Conservation (phyloP, 179 eudicot species). For the Nepenthes alata region DNA sequence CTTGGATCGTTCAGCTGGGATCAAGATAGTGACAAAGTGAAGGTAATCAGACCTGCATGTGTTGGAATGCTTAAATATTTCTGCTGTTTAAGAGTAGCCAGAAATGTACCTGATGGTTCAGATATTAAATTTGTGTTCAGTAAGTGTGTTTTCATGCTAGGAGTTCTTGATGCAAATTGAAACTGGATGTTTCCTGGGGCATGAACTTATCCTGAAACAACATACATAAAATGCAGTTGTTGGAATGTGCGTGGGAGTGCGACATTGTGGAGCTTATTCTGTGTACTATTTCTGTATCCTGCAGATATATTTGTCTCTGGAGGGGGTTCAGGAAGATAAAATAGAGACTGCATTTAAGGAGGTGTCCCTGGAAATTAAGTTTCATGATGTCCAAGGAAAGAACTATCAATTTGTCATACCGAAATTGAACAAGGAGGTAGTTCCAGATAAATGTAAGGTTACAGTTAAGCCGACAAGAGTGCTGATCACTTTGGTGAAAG, state of each 20-base stretch:
- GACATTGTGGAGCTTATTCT: no score
- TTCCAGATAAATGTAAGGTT: constrained; percentile 73
- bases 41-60: constrained; percentile 33
- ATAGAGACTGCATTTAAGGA: constrained; percentile 46
- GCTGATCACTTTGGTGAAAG: constrained; percentile 50
- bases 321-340: constrained; percentile 79
- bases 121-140: background rate
- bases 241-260: no score
- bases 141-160: background rate
- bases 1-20: constrained; percentile 93
- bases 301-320: constrained; percentile 71
- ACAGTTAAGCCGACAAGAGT: constrained; percentile 77
- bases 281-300: background rate
- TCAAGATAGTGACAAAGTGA: constrained; percentile 77
- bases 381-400: constrained; percentile 84
- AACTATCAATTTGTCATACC: constrained; percentile 69
- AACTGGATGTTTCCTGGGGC: background rate
- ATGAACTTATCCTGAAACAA: background rate
- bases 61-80: background rate
- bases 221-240: no score
- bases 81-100: no score
- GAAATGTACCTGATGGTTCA: no score
- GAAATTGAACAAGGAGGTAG: constrained; percentile 62
- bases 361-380: constrained; percentile 55
- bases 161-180: no score